These are phyloP conservation scores for Hylodesmum podocarpum DNA, from an alignment of 306 rosid genomes.

Conservation along the genomic window DNA sequence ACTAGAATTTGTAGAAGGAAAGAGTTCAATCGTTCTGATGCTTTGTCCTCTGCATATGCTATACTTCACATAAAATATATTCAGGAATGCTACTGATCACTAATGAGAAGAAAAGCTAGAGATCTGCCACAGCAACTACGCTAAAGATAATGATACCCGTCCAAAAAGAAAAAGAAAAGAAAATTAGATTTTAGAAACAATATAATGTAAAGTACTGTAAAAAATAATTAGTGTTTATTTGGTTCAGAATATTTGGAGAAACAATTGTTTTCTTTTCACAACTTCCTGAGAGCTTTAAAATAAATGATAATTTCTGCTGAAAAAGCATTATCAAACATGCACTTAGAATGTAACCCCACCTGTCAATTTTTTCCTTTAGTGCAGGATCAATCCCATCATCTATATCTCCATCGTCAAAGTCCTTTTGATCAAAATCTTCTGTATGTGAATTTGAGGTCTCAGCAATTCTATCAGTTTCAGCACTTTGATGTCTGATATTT, in stretches of 20 bases:
- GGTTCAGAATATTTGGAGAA: neutral
- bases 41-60: constrained; percentile 32
- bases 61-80: constrained; percentile 26
- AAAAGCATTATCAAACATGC: neutral
- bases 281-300: neutral
- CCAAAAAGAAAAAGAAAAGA: constrained; percentile 2
- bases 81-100: constrained; percentile 23
- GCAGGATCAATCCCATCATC: constrained; percentile 97
- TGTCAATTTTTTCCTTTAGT: constrained; percentile 83
- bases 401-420: constrained; percentile 67
- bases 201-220: neutral
- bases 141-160: constrained; percentile 24
- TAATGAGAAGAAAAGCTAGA: constrained; percentile 27
- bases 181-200: neutral
- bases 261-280: neutral
- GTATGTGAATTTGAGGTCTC: constrained; percentile 52
- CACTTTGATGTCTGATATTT: constrained; percentile 42
- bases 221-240: constrained; percentile 2
- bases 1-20: constrained; percentile 25
- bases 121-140: constrained; percentile 28
- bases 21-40: constrained; percentile 24
- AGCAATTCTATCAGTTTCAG: constrained; percentile 47
- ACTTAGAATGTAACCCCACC: constrained; percentile 43
- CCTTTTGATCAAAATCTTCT: constrained; percentile 47
- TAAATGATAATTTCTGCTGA: neutral